Percentiles rank a stretch among this genome's conserved stretches.
Evolutionary conservation across 345 rosid genomes (phyloP).

Genomic region (Camelina sativa): DNA sequence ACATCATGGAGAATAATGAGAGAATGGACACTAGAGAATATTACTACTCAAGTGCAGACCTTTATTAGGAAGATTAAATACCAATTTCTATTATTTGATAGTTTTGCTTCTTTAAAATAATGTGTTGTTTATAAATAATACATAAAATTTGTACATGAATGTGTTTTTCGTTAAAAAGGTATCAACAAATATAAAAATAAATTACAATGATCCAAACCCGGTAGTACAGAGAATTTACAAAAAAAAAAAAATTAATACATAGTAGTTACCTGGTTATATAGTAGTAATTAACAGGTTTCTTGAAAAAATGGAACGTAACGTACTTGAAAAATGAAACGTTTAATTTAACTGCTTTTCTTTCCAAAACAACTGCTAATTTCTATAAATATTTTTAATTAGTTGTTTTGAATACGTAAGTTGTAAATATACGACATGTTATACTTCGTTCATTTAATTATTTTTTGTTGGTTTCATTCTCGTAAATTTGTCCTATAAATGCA

Average conservation of each 20-base stretch:
- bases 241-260: too few species aligned
- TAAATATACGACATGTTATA: not conserved
- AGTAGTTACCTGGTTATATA: not conserved
- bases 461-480: not conserved
- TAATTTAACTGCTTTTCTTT: too few species aligned
- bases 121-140: constrained; percentile 14
- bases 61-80: constrained; percentile 38
- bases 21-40: constrained; percentile 48
- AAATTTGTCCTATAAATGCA: not conserved
- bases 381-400: not conserved
- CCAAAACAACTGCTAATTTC: too few species aligned
- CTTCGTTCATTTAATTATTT: not conserved
- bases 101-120: constrained; percentile 20
- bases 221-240: not conserved
- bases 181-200: not conserved
- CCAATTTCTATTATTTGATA: not conserved
- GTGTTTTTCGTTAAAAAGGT: not conserved
- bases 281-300: not conserved
- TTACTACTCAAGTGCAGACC: constrained; percentile 43
- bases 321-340: constrained; percentile 2
- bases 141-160: not conserved
- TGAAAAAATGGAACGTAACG: not conserved
- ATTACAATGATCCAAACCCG: not conserved
- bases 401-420: not conserved
- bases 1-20: constrained; percentile 47